These are phyloP conservation scores for Pleurotus cornucopiae DNA, from an alignment of 768 basidiomycete species.

Conservation along the genomic window DNA sequence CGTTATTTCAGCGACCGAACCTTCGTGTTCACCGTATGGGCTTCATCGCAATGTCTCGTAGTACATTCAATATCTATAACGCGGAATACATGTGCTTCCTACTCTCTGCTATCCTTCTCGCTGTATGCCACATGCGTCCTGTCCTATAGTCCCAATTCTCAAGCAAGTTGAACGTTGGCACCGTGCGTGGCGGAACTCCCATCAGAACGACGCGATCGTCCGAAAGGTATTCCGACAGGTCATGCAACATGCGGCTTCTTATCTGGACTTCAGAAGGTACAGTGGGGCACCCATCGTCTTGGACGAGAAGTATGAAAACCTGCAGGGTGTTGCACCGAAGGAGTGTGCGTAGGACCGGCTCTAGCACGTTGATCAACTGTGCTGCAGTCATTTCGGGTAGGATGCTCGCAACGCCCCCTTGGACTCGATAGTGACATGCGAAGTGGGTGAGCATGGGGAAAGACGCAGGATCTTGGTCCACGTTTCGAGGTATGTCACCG, in stretches of 20 bases:
- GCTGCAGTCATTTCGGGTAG: neutral
- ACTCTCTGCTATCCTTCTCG: neutral
- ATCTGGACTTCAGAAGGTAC: neutral
- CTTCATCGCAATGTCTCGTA: slow-evolving; percentile 86
- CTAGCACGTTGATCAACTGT: neutral
- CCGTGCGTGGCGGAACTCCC: neutral
- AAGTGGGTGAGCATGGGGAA: slow-evolving; percentile 6
- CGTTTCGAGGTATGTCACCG: neutral
- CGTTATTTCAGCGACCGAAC: slow-evolving; percentile 35
- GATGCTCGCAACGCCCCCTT: neutral
- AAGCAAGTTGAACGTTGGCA: neutral
- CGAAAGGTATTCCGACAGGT: neutral
- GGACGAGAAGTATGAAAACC: neutral
- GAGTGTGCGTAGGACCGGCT: neutral
- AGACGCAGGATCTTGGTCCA: neutral
- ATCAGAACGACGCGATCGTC: neutral
- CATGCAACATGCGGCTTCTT: neutral
- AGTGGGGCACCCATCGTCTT: neutral
- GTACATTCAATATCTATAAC: slow-evolving; percentile 48
- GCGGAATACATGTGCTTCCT: neutral
- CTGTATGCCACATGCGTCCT: neutral
- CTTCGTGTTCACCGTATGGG: slow-evolving; percentile 71
- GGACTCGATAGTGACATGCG: neutral
- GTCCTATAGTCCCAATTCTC: neutral
- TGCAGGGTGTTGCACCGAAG: neutral